Evolutionary conservation across 768 basidiomycete species (phyloP).

Genomic region (Boletus rufocinnamomeus): DNA sequence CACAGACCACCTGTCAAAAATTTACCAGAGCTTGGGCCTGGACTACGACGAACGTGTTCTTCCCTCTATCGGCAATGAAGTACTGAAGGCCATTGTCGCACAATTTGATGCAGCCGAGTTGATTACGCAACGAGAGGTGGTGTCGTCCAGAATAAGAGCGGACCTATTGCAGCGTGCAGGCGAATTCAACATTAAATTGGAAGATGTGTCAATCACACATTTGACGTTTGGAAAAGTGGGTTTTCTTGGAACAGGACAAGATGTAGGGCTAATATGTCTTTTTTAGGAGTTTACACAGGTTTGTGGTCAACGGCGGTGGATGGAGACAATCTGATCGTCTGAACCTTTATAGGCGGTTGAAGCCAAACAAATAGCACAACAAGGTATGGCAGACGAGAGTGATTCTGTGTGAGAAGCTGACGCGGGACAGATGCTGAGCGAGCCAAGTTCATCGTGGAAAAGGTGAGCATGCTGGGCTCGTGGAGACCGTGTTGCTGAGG

Average conservation of each 20-base stretch:
- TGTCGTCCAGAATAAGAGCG: conserved; percentile 88
- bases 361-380: conserved; percentile 99
- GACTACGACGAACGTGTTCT: conserved; percentile 99
- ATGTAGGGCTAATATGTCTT: conserved; percentile 9
- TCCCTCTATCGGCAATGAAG: conserved; percentile 97
- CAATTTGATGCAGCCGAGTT: conserved; percentile 97
- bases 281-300: conserved; percentile 82
- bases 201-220: conserved; percentile 97
- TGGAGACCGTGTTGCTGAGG: conserved; percentile 20
- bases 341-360: conserved; percentile 74
- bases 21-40: conserved; percentile 92
- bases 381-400: conserved; percentile 56
- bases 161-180: conserved; percentile 92
- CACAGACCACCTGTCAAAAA: conserved; percentile 80
- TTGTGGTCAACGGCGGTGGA: conserved; percentile 7
- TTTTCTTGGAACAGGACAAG: background rate
- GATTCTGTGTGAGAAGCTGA: conserved; percentile 16
- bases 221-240: conserved; percentile 83
- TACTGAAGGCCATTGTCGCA: conserved; percentile 96
- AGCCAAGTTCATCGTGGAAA: conserved; percentile 99
- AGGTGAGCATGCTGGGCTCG: conserved; percentile 50
- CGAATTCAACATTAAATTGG: conserved; percentile 93
- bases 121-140: conserved; percentile 97
- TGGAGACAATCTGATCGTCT: background rate
- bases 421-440: conserved; percentile 82